Percentiles rank a stretch among this genome's conserved stretches.
phyloP scores from a whole-genome alignment of 352 stramenopile genomes.

The Phytophthora niederhauseri region DNA sequence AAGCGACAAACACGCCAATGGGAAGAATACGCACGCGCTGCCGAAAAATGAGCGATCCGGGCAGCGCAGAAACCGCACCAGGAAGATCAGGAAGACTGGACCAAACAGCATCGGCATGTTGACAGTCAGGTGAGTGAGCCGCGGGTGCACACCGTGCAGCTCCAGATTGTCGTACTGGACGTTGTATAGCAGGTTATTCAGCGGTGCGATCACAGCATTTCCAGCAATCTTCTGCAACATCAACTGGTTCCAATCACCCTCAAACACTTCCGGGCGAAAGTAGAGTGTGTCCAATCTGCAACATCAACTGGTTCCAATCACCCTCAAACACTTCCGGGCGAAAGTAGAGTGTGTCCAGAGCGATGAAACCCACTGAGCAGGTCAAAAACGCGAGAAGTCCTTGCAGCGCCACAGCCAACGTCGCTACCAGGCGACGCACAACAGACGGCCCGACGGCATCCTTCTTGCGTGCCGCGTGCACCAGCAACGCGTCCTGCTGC shows the following conservation, averaged over 20 bases:
- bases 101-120: constrained; percentile 96
- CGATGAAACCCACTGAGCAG: constrained; percentile 40
- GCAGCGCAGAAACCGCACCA: constrained; percentile 39
- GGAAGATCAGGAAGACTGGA: constrained; percentile 72
- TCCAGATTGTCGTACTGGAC: constrained; percentile 89
- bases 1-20: constrained; percentile 84
- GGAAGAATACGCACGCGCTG: constrained; percentile 57
- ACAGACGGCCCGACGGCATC: constrained; percentile 12
- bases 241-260: constrained; percentile 7
- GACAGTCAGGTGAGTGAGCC: constrained; percentile 85
- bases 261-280: constrained; percentile 43
- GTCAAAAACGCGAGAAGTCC: constrained; percentile 55
- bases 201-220: constrained; percentile 59
- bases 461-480: constrained; percentile 42
- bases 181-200: constrained; percentile 95
- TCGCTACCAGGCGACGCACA: constrained; percentile 29
- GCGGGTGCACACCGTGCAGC: constrained; percentile 91
- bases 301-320: background rate
- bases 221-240: constrained; percentile 18
- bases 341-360: constrained; percentile 72
- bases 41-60: constrained; percentile 36
- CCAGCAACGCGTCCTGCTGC: constrained; percentile 51
- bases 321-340: constrained; percentile 30
- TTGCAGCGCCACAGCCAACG: constrained; percentile 41
- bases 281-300: constrained; percentile 78